phyloP scores from a whole-genome alignment of 1,284 basidiomycete genomes.

The Caloboletus firmus region DNA sequence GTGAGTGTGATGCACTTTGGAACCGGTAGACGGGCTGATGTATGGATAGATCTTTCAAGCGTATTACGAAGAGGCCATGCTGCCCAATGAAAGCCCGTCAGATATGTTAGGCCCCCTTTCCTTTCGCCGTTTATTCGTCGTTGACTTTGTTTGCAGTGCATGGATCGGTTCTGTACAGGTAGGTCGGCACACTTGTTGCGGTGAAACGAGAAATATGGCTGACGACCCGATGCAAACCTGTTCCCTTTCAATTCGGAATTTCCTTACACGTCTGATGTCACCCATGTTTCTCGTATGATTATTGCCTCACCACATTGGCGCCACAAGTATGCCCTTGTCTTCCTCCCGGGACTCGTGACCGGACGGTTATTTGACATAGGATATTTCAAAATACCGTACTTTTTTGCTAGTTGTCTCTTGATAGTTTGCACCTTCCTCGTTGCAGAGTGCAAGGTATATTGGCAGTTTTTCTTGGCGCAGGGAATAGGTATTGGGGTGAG shows the following conservation, averaged over 20 bases:
- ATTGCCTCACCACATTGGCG: background rate
- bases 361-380: conserved; percentile 33
- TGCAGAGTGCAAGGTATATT: conserved; percentile 52
- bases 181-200: background rate
- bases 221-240: background rate
- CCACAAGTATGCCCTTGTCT: conserved; percentile 41
- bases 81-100: conserved; percentile 30
- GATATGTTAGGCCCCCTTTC: conserved; percentile 23
- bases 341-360: conserved; percentile 36
- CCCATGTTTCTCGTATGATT: background rate
- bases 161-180: conserved; percentile 43
- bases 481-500: conserved; percentile 46
- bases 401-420: conserved; percentile 41
- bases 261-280: background rate
- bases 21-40: background rate
- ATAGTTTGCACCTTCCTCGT: conserved; percentile 48
- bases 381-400: conserved; percentile 35
- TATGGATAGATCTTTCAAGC: conserved; percentile 33
- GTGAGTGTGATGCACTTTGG: conserved; percentile 10
- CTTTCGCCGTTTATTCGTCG: background rate
- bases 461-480: conserved; percentile 53
- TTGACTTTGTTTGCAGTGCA: conserved; percentile 24
- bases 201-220: background rate
- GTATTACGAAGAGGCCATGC: conserved; percentile 37
- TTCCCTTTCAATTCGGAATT: background rate